phyloP scores from a whole-genome alignment of 78 protist species.

The Dictyostelium purpureum region DNA sequence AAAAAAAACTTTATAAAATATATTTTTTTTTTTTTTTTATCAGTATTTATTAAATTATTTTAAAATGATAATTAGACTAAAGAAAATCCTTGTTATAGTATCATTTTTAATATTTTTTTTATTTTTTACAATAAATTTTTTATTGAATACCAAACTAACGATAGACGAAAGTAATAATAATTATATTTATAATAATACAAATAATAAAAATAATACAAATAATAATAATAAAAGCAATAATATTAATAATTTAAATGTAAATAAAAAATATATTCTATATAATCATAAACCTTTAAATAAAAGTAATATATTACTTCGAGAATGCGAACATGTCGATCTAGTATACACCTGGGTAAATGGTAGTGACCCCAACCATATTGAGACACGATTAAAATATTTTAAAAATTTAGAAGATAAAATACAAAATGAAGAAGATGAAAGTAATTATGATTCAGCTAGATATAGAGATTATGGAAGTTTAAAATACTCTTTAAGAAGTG shows the following conservation, averaged over 20 bases:
- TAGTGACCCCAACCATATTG: slow-evolving; percentile 15
- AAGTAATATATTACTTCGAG: neutral
- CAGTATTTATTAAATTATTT: too few relatives aligned
- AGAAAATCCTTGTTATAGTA: too few relatives aligned
- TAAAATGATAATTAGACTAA: too few relatives aligned
- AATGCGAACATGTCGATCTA: slow-evolving; percentile 16
- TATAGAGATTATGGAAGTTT: slow-evolving; percentile 35
- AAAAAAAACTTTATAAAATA: too few relatives aligned
- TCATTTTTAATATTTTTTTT: too few relatives aligned
- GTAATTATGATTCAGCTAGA: neutral
- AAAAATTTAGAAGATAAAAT: neutral
- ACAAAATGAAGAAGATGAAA: neutral
- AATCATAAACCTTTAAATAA: neutral
- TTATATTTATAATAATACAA: neutral
- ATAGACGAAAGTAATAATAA: neutral
- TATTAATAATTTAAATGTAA: too few relatives aligned
- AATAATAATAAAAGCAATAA: neutral
- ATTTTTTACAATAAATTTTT: too few relatives aligned
- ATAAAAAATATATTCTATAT: too few relatives aligned
- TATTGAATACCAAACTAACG: too few relatives aligned
- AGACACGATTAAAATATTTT: neutral
- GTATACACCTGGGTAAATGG: slow-evolving; percentile 70
- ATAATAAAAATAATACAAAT: neutral
- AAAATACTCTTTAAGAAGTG: slow-evolving; percentile 34
- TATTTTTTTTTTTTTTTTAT: too few relatives aligned